A percentile compares a stretch with the other conserved stretches of the same genome.
Evolutionary conservation across 352 stramenopile genomes (phyloP).

Genomic region (Phytophthora syringae): DNA sequence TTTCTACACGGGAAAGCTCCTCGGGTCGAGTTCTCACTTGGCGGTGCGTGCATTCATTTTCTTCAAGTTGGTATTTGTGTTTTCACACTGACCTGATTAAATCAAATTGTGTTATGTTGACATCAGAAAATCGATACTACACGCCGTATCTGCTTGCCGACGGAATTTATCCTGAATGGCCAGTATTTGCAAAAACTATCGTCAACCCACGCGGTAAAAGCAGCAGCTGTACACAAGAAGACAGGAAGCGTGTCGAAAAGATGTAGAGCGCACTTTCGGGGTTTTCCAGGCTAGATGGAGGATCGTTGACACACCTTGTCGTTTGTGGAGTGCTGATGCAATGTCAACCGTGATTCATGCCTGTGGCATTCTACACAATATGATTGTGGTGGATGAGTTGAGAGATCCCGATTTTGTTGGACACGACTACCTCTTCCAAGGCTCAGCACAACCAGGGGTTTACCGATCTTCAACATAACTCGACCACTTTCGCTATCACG

Average conservation of each 20-base stretch:
- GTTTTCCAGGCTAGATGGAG: slow-evolving; percentile 10
- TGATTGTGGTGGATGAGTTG: slow-evolving; percentile 20
- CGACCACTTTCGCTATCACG: not conserved
- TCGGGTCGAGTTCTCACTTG: not conserved
- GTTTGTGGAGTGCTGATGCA: slow-evolving; percentile 12
- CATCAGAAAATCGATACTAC: not conserved
- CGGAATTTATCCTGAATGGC: slow-evolving; percentile 24
- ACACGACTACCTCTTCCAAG: not conserved
- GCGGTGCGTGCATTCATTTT: not conserved
- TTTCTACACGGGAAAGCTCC: slow-evolving; percentile 5
- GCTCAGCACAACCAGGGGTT: not conserved
- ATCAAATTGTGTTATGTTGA: not conserved
- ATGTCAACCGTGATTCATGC: slow-evolving; percentile 20
- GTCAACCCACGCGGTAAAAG: slow-evolving; percentile 8
- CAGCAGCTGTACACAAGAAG: slow-evolving; percentile 2
- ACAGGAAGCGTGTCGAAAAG: slow-evolving; percentile 23
- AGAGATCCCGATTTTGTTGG: not conserved
- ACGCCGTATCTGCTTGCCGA: slow-evolving; percentile 17
- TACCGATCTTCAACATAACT: not conserved
- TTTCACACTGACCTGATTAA: not conserved
- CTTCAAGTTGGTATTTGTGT: too few species aligned
- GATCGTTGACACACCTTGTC: slow-evolving; percentile 16
- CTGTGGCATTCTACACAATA: slow-evolving; percentile 21
- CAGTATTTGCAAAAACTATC: slow-evolving; percentile 18
- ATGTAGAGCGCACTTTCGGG: slow-evolving; percentile 19